Evolutionary conservation across 192 early-diverging fungal species (phyloP), one percentile per base, ranked within the genome.

Genomic region (Radiomyces spectabilis): DNA sequence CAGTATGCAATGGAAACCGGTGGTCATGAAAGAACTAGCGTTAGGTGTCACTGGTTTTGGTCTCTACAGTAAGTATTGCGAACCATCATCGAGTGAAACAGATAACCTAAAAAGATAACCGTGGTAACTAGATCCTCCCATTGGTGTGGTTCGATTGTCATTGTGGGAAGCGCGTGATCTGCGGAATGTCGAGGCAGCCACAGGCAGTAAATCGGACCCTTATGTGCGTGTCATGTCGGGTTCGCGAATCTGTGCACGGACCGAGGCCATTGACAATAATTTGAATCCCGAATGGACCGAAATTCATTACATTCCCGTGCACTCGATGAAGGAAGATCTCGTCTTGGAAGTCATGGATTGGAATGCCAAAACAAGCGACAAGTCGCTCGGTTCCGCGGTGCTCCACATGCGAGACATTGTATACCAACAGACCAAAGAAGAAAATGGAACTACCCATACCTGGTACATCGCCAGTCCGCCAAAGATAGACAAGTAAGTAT

Each of bases 231-330:
- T 94, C 24, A 66, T 71, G 40, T 61, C 85, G 9, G 75, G 73
- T 41, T 76, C 75, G 48, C 61, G 72, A 30, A 38, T 68, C 16
- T 57, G 87, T 21, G 87, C 81, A 21, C 68, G 81, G 21, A 90
- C 89, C 1, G 75, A 81, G 5, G 76, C 82, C 31, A 77, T 86
- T 48, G 72, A 80, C 24, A 87, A 89, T 51, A 82, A 77, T 4
- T 56, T 88, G n/a, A 80, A 86, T 44, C 93, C 93, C 0, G 78
- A 81, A 43, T 95, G 92, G 91, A 81, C 86, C 59, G 90, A 93
- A 65, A 77, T 79, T 24, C 79, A 86, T 33, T 91, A 86, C 55
- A 75, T 86, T 10, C 87, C 88, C 6, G 65, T 85, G 29, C 92
- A 87, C 61, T 78, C 79, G 0, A 47, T 75, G 1, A 66, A 64